Evolutionary conservation across 352 stramenopile species (phyloP).

Genomic region (Phytophthora constricta): DNA sequence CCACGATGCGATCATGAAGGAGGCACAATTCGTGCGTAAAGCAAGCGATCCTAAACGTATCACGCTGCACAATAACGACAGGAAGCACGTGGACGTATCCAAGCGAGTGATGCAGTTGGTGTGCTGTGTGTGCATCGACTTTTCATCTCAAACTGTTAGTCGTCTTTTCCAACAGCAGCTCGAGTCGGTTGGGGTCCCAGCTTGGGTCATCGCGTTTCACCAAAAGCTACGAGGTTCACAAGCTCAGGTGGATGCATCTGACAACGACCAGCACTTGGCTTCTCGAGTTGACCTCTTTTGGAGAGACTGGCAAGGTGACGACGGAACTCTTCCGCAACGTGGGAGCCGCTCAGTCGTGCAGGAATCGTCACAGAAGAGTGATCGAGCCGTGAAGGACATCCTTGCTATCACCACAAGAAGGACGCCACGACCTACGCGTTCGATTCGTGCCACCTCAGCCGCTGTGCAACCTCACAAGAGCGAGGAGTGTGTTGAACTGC

Average conservation of each 20-base stretch:
- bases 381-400: no score
- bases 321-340: neutral
- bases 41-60: neutral
- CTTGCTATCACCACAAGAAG: neutral
- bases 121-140: conserved; percentile 46
- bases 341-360: neutral
- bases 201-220: conserved; percentile 34
- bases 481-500: no score
- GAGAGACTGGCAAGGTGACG: conserved; percentile 35
- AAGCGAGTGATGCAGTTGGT: conserved; percentile 49
- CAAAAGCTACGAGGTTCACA: conserved; percentile 9
- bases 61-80: neutral
- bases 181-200: conserved; percentile 23
- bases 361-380: neutral
- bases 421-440: no score
- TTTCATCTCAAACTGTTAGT: conserved; percentile 29
- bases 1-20: conserved; percentile 26
- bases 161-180: conserved; percentile 29
- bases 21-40: conserved; percentile 21
- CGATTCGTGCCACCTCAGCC: no score
- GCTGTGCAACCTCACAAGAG: no score
- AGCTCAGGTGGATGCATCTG: neutral
- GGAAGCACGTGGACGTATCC: conserved; percentile 23
- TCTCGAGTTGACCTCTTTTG: conserved; percentile 33
- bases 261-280: neutral